Evolutionary conservation across 345 rosid species (phyloP).

Genomic region (Sisymbrium altissimum): DNA sequence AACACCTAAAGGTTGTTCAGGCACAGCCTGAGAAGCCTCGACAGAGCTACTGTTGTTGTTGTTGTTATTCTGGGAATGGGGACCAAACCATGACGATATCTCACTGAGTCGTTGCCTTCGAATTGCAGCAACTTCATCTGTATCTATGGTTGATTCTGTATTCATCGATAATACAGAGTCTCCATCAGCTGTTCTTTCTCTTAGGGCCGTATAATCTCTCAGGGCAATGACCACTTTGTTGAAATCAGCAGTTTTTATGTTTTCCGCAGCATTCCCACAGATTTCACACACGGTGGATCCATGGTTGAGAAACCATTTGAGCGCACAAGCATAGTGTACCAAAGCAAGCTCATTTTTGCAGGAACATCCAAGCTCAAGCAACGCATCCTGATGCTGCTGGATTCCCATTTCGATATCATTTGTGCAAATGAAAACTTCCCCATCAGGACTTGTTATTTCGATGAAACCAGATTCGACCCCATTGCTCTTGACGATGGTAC

Average conservation of each 20-base stretch:
- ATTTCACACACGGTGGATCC: slow-evolving; percentile 94
- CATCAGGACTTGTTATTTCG: slow-evolving; percentile 69
- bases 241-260: slow-evolving; percentile 53
- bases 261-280: slow-evolving; percentile 69
- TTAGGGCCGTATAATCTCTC: slow-evolving; percentile 69
- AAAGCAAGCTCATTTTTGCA: slow-evolving; percentile 89
- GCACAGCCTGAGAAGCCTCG: slow-evolving; percentile 55
- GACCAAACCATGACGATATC: slow-evolving; percentile 79
- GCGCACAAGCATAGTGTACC: slow-evolving; percentile 92
- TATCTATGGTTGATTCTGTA: slow-evolving; percentile 52
- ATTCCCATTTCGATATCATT: slow-evolving; percentile 76
- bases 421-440: slow-evolving; percentile 69
- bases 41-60: slow-evolving; percentile 37
- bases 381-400: slow-evolving; percentile 41
- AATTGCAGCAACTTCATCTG: slow-evolving; percentile 78
- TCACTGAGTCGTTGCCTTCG: slow-evolving; percentile 83
- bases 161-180: slow-evolving; percentile 46
- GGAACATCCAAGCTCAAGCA: slow-evolving; percentile 88
- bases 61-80: slow-evolving; percentile 36
- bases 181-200: slow-evolving; percentile 66
- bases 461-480: slow-evolving; percentile 49
- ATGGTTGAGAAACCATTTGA: slow-evolving; percentile 94
- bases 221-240: slow-evolving; percentile 61
- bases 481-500: slow-evolving; percentile 32
- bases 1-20: slow-evolving; percentile 56